Base-by-base conservation (phyloP, 306 rosid genomes). In the Comarum palustre region DNA sequence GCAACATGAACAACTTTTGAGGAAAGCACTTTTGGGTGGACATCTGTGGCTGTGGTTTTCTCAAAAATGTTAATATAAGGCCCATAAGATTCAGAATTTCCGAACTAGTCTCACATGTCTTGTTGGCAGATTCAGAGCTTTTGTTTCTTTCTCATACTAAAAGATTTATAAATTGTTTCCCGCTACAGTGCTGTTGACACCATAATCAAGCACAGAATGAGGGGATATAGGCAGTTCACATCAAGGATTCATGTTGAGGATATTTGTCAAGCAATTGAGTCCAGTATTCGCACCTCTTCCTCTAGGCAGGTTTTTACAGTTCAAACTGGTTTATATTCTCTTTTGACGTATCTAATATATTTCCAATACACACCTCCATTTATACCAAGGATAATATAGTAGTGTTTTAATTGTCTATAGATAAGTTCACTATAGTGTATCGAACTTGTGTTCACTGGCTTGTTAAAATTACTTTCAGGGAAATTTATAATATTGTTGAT, bases 191-290 rank as follows among this genome's bases (percentile, higher is more conserved):
- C 96, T 4, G 69, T 91, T 60, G 90, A 91, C 75, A 89, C 96
- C 57, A 80, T 91, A 81, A 77, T 91, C 82, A 91, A 84, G 85
- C 81, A 74, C 97, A 91, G 82, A 86, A 78, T 62, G 85, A 88
- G 97, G 82, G 84, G 58, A 67, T 24, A 61, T 71, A 80, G 78
- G 83, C 84, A 77, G 39, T 88, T 77, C 85, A 91, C 96, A 6
- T 85, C 98, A 27, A 82, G 98, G 80, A 78, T 89, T 84, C 94
- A 91, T 75, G 95, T 94, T 38, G 87, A 85, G 51, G 98, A 94
- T 78, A 85, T 94, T 75, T 89, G 91, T 63, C 95, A 84, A 80
- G 96, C 97, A 36, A 83, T 94, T n/a, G 74, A 72, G 70, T 88
- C 97, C 74, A 68, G 90, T 72, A 75, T 87, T 24, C 25, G 60